These are phyloP conservation scores for Candida sanyaensis DNA, from an alignment of 1,139 yeast genomes.

Conservation along the genomic window DNA sequence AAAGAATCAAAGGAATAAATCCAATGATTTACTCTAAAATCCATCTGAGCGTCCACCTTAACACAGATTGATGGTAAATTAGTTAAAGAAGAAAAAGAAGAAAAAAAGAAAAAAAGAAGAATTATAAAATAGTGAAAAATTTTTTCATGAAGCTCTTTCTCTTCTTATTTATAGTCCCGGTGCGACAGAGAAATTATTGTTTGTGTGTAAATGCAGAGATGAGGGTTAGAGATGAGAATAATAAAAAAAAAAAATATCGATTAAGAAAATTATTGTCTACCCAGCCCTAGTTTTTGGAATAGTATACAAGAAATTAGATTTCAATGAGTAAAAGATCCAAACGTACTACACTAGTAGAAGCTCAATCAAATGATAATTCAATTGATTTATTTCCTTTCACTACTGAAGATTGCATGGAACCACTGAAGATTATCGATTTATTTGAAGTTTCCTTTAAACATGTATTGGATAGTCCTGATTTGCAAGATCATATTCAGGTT, in stretches of 20 bases:
- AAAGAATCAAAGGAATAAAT: conserved; percentile 26
- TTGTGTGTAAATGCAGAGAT: neutral
- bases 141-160: conserved; percentile 5
- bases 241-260: neutral
- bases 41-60: conserved; percentile 43
- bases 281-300: neutral
- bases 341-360: conserved; percentile 11
- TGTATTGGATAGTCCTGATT: conserved; percentile 46
- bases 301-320: neutral
- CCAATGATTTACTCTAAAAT: conserved; percentile 9
- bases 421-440: conserved; percentile 47
- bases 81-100: conserved; percentile 15
- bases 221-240: neutral
- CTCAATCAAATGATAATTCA: neutral
- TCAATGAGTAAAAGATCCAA: conserved; percentile 1
- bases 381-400: conserved; percentile 31
- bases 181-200: neutral
- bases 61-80: conserved; percentile 51
- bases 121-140: conserved; percentile 3
- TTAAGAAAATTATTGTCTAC: neutral
- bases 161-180: conserved; percentile 3
- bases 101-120: conserved; percentile 7
- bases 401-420: conserved; percentile 29
- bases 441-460: conserved; percentile 49
- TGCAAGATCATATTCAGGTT: conserved; percentile 53